phyloP scores from a whole-genome alignment of 129 eudicot genomes.

The Scalesia atractyloides region DNA sequence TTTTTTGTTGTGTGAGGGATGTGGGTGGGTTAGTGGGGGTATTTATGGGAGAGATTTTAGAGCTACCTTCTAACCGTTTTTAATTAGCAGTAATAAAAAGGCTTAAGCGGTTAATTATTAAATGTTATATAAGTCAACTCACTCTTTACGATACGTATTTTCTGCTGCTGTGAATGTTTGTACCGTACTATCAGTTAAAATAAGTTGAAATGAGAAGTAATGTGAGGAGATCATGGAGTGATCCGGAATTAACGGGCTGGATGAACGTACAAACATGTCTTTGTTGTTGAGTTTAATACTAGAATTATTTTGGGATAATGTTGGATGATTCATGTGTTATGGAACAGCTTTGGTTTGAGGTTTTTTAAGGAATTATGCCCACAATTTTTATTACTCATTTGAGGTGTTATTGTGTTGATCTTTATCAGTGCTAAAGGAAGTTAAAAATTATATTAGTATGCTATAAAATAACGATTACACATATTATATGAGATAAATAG shows the following conservation, averaged over 20 bases:
- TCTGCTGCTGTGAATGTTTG: conserved; percentile 40
- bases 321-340: neutral
- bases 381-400: too few species aligned
- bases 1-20: conserved; percentile 25
- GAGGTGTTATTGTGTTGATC: too few species aligned
- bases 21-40: conserved; percentile 28
- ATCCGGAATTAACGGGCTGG: conserved; percentile 35
- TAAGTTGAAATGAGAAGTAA: conserved; percentile 6
- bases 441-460: too few species aligned
- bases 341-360: too few species aligned
- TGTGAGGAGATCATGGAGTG: conserved; percentile 32
- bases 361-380: too few species aligned
- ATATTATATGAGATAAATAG: too few species aligned
- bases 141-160: conserved; percentile 29
- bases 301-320: neutral
- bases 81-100: conserved; percentile 11
- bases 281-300: conserved; percentile 1
- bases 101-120: neutral
- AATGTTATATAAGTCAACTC: conserved; percentile 35
- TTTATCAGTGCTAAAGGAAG: too few species aligned
- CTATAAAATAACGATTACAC: too few species aligned
- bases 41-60: conserved; percentile 38
- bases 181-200: conserved; percentile 26
- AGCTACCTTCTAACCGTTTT: conserved; percentile 29
- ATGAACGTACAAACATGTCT: conserved; percentile 26